Conservation (phyloP, 345 rosid genomes). For the Eucalyptus pauciflora region DNA sequence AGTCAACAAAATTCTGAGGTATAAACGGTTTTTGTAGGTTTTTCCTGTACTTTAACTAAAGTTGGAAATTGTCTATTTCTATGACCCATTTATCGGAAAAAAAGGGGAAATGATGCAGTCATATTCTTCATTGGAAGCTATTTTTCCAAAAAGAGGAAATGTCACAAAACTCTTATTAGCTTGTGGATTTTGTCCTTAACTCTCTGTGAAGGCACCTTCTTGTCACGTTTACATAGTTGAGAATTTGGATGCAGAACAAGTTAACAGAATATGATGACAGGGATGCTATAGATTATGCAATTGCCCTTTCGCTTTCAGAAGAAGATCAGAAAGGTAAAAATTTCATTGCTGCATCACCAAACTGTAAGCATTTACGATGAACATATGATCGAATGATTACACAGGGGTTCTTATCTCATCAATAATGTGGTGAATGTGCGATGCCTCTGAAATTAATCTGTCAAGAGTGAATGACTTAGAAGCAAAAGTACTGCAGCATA, state of each 20-base stretch:
- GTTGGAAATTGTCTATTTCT: not conserved
- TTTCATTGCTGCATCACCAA: slow-evolving; percentile 33
- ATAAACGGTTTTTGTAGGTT: not conserved
- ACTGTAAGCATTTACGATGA: not conserved
- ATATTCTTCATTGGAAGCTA: not conserved
- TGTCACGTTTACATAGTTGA: not conserved
- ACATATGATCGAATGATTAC: not conserved
- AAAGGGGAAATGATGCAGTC: not conserved
- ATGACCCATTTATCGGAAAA: not conserved
- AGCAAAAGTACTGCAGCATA: not conserved
- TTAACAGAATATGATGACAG: slow-evolving; percentile 62
- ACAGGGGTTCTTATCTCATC: not conserved
- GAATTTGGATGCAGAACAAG: slow-evolving; percentile 40
- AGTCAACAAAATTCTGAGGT: not conserved
- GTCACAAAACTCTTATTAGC: not conserved
- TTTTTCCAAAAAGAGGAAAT: not conserved
- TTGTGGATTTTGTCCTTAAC: not conserved
- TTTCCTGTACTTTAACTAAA: not conserved
- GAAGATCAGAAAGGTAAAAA: slow-evolving; percentile 60
- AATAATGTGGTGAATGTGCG: not conserved
- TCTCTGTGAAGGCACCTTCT: not conserved
- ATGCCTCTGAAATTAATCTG: not conserved
- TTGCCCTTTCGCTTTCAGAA: slow-evolving; percentile 81
- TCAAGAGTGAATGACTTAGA: not conserved
- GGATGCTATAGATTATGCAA: slow-evolving; percentile 66